Evolutionary conservation across 1,139 yeast species (phyloP).

Genomic region (Diutina catenulata): DNA sequence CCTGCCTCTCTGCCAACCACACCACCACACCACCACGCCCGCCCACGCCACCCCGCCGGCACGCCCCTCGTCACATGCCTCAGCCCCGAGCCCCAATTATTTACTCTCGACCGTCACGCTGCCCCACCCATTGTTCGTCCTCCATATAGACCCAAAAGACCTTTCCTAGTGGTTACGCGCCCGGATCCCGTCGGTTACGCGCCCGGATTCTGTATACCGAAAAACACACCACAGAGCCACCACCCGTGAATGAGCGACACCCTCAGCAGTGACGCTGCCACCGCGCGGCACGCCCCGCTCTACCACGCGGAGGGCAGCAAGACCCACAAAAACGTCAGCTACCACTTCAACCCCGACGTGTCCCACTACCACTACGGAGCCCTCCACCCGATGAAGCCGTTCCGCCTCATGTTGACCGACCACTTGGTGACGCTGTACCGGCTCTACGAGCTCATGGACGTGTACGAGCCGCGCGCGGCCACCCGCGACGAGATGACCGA

Average conservation of each 20-base stretch:
- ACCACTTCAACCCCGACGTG: conserved; percentile 80
- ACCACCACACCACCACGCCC: too few species aligned
- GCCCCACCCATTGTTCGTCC: too few species aligned
- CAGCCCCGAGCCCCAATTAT: too few species aligned
- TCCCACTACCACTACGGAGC: conserved; percentile 82
- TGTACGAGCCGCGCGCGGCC: conserved; percentile 75
- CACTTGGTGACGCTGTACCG: conserved; percentile 81
- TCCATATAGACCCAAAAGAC: too few species aligned
- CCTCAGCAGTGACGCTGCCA: conserved; percentile 42
- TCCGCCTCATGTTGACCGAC: conserved; percentile 85
- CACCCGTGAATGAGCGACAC: conserved; percentile 13
- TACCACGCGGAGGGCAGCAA: conserved; percentile 35
- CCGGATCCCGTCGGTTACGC: too few species aligned
- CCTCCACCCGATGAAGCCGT: conserved; percentile 97
- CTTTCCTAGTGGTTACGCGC: too few species aligned
- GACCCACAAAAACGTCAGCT: conserved; percentile 39
- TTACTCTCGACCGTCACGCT: too few species aligned
- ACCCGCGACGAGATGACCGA: conserved; percentile 64
- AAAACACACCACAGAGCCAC: neutral
- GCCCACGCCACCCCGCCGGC: too few species aligned
- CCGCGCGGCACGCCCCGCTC: conserved; percentile 46
- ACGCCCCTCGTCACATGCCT: too few species aligned
- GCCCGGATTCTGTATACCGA: too few species aligned
- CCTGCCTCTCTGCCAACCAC: too few species aligned
- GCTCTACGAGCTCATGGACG: conserved; percentile 80